A percentile compares a stretch with the other conserved stretches of the same genome.
These are phyloP conservation scores for Pilaira anomala DNA, from an alignment of 192 early-diverging fungal genomes.

Conservation along the genomic window DNA sequence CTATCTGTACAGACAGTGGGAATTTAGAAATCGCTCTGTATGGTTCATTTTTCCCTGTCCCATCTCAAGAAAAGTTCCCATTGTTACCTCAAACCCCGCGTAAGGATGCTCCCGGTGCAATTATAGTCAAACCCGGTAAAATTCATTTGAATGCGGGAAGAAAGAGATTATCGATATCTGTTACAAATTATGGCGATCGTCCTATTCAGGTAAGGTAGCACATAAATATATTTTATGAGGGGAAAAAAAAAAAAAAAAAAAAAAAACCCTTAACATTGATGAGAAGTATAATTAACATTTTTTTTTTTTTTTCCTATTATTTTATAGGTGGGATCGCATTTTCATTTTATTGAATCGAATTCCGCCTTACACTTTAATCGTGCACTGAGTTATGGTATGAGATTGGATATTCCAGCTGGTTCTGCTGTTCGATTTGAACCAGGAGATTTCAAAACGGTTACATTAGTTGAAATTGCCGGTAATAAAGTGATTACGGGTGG, in stretches of 20 bases:
- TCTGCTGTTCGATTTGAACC: slow-evolving; percentile 96
- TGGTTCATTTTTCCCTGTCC: slow-evolving; percentile 82
- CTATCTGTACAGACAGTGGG: slow-evolving; percentile 80
- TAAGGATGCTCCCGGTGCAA: slow-evolving; percentile 55
- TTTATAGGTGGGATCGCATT: slow-evolving; percentile 74
- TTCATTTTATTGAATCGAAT: slow-evolving; percentile 95
- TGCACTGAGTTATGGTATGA: slow-evolving; percentile 72
- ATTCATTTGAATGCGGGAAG: slow-evolving; percentile 81
- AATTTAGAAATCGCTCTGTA: slow-evolving; percentile 82
- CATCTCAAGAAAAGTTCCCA: slow-evolving; percentile 43
- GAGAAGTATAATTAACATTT: not conserved
- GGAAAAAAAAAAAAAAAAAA: not conserved
- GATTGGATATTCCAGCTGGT: slow-evolving; percentile 92
- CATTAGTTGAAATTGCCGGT: slow-evolving; percentile 83
- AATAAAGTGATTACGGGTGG: slow-evolving; percentile 78
- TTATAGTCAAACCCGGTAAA: slow-evolving; percentile 60
- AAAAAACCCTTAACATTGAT: too few relatives aligned
- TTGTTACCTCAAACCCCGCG: slow-evolving; percentile 44
- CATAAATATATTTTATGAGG: not conserved
- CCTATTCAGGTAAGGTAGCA: slow-evolving; percentile 66
- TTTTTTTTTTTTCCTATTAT: not conserved
- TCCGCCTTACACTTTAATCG: slow-evolving; percentile 80
- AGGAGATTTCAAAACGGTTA: slow-evolving; percentile 83
- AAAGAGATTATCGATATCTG: slow-evolving; percentile 59
- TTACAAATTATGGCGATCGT: slow-evolving; percentile 92